Base-by-base conservation (phyloP, 352 stramenopile genomes). In the Ochromonadaceae sp. region DNA sequence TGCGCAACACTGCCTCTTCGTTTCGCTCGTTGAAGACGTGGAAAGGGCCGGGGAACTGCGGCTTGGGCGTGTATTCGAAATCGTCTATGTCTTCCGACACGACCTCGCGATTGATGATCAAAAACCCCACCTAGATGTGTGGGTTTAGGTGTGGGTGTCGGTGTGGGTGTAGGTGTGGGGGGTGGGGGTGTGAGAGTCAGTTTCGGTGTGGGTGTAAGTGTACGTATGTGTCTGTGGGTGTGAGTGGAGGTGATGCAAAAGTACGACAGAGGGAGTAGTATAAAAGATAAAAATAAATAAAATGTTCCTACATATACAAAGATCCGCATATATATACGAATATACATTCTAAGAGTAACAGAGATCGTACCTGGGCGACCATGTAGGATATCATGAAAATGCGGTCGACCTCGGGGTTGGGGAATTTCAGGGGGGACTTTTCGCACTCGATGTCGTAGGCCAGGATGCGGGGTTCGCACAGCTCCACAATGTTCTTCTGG, bases 381-480 rank as follows among this genome's bases (percentile, higher is more conserved):
- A 99, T 98, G 78, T 98, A 98, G 57, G 92, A 98, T 75, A 99
- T 98, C 93, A 95, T 95, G 72, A 90, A 95, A 46, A 95, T 85
- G 71, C 93, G 80, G 77, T 99, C 93, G 12, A 86, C 72, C 53
- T 95, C 78, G 12, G 92, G 82, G 72, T 97, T 89, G 0, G 93
- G 93, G 73, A 99, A 99, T 77, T 99, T 98, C 38, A 98, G 78
- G 7, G 92, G 90, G 0, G 89, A 85, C 75, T 98, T 99, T 0
- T 88, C 97, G 80, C 88, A 97, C 76, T 99, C 93, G 52, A 99
- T 99, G 81, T 99, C 93, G 72, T 97, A 99, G 5, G 93, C 93
- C 52, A 97, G 85, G n/a, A 98, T 86, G 5, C 90, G 75, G 3
- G 62, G 87, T 67, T 94, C 85, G 14, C 86, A 82, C 63, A 93